Evolutionary conservation across 768 basidiomycete species (phyloP), one percentile per base, ranked within the genome.

Genomic region (Thelephora ganbajun): DNA sequence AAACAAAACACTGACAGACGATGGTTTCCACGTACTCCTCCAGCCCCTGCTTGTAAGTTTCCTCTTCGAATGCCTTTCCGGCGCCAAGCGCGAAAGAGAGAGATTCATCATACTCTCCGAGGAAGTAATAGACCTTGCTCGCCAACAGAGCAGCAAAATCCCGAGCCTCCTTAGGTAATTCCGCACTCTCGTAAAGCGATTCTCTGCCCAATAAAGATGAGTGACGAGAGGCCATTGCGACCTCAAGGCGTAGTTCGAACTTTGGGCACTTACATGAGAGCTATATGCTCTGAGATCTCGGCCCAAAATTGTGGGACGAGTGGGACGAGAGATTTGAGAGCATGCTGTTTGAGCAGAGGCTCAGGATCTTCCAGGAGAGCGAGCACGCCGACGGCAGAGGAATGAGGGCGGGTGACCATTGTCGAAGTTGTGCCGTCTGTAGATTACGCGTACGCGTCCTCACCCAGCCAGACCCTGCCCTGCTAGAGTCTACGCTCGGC

Each of bases 121-220:
- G 73, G 73, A 85, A 94, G 67, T 91, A 98, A 66, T 98, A 98
- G 44, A 98, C 87, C 63, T 98, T 98, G 72, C 91, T 93, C n/a
- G 87, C 84, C 23, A 99, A 73, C 45, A 98, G 70, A 18, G 93
- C 90, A 16, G 96, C 93, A 45, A 80, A 75, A 57, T 86, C 77
- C 34, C 86, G 83, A 12, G 83, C 78, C 45, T 79, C 69, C 52
- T 76, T 72, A 0, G 85, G 74, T 6, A 97, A 72, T 34, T 83
- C 77, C 11, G 83, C 72, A 49, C 74, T 78, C 66, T 98, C 96
- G 54, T 94, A 91, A 3, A 99, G 67, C 0, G 82, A 74, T 64
- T 99, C 96, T 56, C 94, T 98, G 60, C 35, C 45, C 20, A n/a
- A 18, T 0, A 36, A 20, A 36, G 36, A 35, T 56, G 26, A 51